Evolutionary conservation across 345 rosid species (phyloP).

Genomic region (Citrus reticulata): DNA sequence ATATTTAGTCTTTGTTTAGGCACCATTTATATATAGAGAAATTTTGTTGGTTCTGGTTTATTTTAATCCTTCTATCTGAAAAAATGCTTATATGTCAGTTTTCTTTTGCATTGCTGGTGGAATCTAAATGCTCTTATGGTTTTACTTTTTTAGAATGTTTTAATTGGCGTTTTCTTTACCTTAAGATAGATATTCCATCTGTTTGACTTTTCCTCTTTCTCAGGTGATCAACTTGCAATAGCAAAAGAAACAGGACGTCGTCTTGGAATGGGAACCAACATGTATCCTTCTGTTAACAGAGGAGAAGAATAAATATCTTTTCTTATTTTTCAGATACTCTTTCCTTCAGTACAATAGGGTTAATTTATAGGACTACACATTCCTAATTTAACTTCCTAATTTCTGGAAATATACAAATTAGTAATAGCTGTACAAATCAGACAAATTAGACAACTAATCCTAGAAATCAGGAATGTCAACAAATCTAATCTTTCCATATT

Average conservation of each 20-base stretch:
- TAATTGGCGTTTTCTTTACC: not conserved
- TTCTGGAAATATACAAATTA: too few relatives aligned
- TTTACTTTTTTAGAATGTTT: not conserved
- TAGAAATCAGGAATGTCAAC: too few relatives aligned
- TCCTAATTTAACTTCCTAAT: too few relatives aligned
- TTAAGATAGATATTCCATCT: not conserved
- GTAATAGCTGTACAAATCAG: too few relatives aligned
- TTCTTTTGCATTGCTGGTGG: too few relatives aligned
- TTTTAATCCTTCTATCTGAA: not conserved
- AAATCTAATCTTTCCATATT: too few relatives aligned
- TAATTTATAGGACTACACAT: too few relatives aligned
- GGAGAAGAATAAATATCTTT: too few relatives aligned
- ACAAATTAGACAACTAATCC: too few relatives aligned
- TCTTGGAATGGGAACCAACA: constrained; percentile 66
- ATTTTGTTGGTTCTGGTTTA: not conserved
- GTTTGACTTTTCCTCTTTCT: not conserved
- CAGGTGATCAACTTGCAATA: constrained; percentile 70
- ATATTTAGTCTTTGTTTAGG: not conserved
- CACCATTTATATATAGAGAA: not conserved
- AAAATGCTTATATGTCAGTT: not conserved
- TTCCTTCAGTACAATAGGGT: too few relatives aligned
- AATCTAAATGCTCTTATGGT: not conserved
- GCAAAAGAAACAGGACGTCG: constrained; percentile 69
- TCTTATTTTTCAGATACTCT: too few relatives aligned
- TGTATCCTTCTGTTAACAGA: constrained; percentile 34